Base-by-base conservation (phyloP, 2,329 filamentous ascomycete genomes). In the Fusarium papillatum region DNA sequence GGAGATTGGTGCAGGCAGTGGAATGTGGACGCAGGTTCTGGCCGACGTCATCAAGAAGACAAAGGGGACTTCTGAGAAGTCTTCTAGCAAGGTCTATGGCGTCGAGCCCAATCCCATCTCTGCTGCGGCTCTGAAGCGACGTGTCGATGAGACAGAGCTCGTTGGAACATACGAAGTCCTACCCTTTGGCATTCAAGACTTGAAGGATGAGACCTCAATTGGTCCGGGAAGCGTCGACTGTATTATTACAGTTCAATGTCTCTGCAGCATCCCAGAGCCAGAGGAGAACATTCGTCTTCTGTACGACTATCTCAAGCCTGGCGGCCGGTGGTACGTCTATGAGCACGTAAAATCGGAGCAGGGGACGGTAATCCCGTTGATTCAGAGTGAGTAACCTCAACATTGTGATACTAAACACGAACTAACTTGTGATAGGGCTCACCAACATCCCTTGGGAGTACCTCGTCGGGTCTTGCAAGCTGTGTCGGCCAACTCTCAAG, bases 301-400 rank as follows among this genome's bases (percentile, higher is more conserved):
- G 16, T 64, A 64, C 24, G 16, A 64, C 11, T 64, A 64, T 10
- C 62, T 64, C 16, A 64, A 64, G 46, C 31, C 43, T 1, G 62
- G 62, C 13, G 62, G 62, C 24, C 62, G 62, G 17, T 64, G 62
- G 62, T 64, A 50, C 17, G 62, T 64, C 29, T 64, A 64, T 19
- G 62, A 64, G 7, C 62, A 64, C 22, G 46, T 64, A 7, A 64
- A 64, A 13, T 46, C 62, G 1, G 62, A 64, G 5, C 43, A 34
- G 7, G 62, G 62, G 1, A 24, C 46, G 3, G 16, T 36, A 2
- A 50, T 53, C 13, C 62, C 43, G 1, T 29, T 64, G 10, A 14
- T 64, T 7, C 62, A 64, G 24, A 17, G 62, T 53, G 48, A 39
- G 62, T 24, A 16, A 22, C 19, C 8, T 13, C 2, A 3, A 43